A percentile compares a stretch with the other conserved stretches of the same genome.
phyloP scores from a whole-genome alignment of 345 rosid species.

The Eucalyptus caleyi region DNA sequence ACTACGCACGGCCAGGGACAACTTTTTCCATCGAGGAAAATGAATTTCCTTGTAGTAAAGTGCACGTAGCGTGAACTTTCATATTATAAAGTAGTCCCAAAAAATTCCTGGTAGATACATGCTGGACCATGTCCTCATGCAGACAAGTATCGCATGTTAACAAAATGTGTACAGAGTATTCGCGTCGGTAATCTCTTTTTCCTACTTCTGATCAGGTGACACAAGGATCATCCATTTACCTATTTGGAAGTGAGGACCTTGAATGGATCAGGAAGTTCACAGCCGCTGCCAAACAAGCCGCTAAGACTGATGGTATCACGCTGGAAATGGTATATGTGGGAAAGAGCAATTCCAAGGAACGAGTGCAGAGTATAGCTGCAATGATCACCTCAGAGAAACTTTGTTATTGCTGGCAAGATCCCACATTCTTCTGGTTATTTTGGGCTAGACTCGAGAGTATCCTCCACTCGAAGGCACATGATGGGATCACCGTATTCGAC shows the following conservation, averaged over 20 bases:
- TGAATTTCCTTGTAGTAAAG: not conserved
- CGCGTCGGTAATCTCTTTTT: not conserved
- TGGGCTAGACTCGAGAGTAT: conserved; percentile 25
- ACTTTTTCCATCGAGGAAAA: not conserved
- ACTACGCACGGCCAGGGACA: not conserved
- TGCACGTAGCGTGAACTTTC: not conserved
- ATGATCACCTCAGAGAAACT: not conserved
- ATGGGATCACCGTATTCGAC: not conserved
- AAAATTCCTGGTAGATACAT: not conserved
- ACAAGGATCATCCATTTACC: conserved; percentile 1
- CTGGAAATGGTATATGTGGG: too few species aligned
- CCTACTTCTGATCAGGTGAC: not conserved
- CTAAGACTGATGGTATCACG: too few species aligned
- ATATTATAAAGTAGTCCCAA: not conserved
- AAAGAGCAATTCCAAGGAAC: not conserved
- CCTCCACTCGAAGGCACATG: conserved; percentile 5
- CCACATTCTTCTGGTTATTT: conserved; percentile 3
- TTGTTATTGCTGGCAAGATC: not conserved
- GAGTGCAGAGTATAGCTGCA: not conserved
- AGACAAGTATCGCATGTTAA: not conserved
- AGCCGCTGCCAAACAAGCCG: not conserved
- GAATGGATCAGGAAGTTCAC: conserved; percentile 24
- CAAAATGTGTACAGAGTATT: not conserved
- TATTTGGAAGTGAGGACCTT: conserved; percentile 17
- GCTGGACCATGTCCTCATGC: not conserved